Evolutionary conservation across 2,329 filamentous ascomycete genomes (phyloP), one percentile per base, ranked within the genome.

Genomic region (Grosmannia clavigera): DNA sequence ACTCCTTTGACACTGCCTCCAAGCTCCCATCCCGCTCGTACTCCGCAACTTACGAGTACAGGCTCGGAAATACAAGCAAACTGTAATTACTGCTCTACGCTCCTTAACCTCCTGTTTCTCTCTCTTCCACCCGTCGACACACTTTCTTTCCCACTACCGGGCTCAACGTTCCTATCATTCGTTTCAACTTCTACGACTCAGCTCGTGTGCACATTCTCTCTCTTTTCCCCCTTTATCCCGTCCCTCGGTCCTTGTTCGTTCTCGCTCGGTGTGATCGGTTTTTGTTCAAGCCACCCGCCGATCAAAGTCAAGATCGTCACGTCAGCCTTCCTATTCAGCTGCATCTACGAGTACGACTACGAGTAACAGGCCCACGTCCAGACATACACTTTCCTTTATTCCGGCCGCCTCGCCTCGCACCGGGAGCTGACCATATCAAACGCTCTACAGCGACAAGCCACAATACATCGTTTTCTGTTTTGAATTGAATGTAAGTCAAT

Each of bases 241-340:
- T 27, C 22, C 25, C 50, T 19, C 22, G 27, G 50, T 31, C 38
- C 25, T 33, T 50, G 27, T 27, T 51, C 25, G 27, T 14, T 51
- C 38, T 55, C 51, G 51, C 38, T 55, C 51, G 51, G 51, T 35
- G 29, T 35, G 31, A 31, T 55, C 43, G n/a, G n/a, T 56, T 9
- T 11, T 27, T 16, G 2, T 35, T 16, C n/a, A 9, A 55, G 40
- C 56, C 58, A 31, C 60, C 52, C 58, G 27, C 61, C 57, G 19
- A 61, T 62, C 57, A 16, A 46, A 55, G 61, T 40, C 50, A 64
- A 61, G 63, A 64, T 64, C 63, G 59, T 55, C 63, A 54, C 63
- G 59, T 55, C 63, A 54, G 35, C 43, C n/a, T n/a, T 57, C 58
- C n/a, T 50, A 51, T 55, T 57, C 51, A 27, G 22, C 48, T 51